Conservation (phyloP, 1,284 basidiomycete species). For the Porodaedalea pini region DNA sequence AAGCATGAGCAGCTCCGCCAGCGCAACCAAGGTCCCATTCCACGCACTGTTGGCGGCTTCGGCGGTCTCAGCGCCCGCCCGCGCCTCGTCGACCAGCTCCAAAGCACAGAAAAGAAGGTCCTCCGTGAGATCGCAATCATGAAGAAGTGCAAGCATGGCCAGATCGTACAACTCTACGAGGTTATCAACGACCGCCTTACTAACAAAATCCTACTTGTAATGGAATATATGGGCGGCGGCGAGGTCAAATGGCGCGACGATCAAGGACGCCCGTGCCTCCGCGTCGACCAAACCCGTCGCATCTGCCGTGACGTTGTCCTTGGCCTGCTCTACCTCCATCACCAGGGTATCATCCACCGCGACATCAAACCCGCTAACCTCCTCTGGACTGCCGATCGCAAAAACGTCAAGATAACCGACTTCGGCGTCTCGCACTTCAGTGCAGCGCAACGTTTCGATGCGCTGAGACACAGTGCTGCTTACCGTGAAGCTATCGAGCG, state of each 20-base stretch:
- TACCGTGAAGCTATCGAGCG: conserved; percentile 6
- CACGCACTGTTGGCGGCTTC: conserved; percentile 44
- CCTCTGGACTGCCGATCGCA: conserved; percentile 80
- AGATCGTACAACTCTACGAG: conserved; percentile 89
- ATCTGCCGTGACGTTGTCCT: conserved; percentile 92
- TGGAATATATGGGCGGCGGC: conserved; percentile 95
- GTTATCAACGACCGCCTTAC: conserved; percentile 93
- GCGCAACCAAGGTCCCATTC: conserved; percentile 20
- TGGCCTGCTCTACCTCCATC: conserved; percentile 92
- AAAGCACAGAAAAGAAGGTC: conserved; percentile 78
- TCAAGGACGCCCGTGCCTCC: conserved; percentile 66
- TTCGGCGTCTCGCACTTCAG: conserved; percentile 98
- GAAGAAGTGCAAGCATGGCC: conserved; percentile 91
- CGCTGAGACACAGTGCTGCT: conserved; percentile 33
- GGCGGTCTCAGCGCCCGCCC: conserved; percentile 30
- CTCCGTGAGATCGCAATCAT: conserved; percentile 95
- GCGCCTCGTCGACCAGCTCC: conserved; percentile 54
- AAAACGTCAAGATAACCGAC: conserved; percentile 93
- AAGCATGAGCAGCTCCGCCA: conserved; percentile 62
- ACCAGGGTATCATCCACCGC: conserved; percentile 97
- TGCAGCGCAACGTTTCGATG: conserved; percentile 71
- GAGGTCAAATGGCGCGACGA: conserved; percentile 86
- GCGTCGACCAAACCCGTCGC: conserved; percentile 77
- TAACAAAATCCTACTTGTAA: conserved; percentile 93
- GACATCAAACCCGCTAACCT: conserved; percentile 99